A percentile compares a stretch with the other conserved stretches of the same genome.
These are phyloP conservation scores for Talaromyces sp. DNA, from an alignment of 2,329 filamentous ascomycete species.

Conservation along the genomic window DNA sequence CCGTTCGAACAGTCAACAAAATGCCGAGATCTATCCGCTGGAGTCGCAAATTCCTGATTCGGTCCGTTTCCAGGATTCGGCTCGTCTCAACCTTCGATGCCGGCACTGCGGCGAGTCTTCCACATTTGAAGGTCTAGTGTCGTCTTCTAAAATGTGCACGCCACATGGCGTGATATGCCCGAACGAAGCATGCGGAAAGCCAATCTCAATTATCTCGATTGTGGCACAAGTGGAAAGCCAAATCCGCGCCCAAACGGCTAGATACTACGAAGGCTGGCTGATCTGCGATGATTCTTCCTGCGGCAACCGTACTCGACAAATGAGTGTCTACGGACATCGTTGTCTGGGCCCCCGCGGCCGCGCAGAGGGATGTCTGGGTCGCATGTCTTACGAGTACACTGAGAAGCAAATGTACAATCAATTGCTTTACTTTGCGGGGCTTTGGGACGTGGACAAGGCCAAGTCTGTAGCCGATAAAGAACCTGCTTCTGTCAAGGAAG, in stretches of 20 bases:
- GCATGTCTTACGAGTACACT: conserved; percentile 79
- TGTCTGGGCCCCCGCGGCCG: conserved; percentile 84
- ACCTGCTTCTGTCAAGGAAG: conserved; percentile 52
- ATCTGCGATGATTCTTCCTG: conserved; percentile 86
- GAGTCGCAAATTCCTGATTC: conserved; percentile 92
- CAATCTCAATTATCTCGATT: conserved; percentile 65
- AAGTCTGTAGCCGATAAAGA: conserved; percentile 48
- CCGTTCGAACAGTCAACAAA: conserved; percentile 45
- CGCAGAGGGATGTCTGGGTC: conserved; percentile 74
- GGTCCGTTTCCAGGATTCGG: conserved; percentile 78
- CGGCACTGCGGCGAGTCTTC: conserved; percentile 68
- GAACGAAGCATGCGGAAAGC: conserved; percentile 54
- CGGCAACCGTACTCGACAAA: conserved; percentile 78
- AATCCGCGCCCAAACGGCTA: conserved; percentile 68
- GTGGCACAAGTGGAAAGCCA: conserved; percentile 83
- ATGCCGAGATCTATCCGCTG: conserved; percentile 76
- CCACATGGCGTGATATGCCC: conserved; percentile 71
- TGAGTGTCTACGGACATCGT: conserved; percentile 84
- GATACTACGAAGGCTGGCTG: conserved; percentile 90
- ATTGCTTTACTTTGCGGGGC: conserved; percentile 72
- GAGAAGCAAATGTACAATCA: conserved; percentile 96
- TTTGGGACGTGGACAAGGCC: conserved; percentile 88
- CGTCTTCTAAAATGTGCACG: conserved; percentile 55
- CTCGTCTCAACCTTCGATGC: conserved; percentile 71
- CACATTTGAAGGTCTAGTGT: conserved; percentile 68